phyloP scores from a whole-genome alignment of 163 green algal genomes.

The Chloromonas sp. region DNA sequence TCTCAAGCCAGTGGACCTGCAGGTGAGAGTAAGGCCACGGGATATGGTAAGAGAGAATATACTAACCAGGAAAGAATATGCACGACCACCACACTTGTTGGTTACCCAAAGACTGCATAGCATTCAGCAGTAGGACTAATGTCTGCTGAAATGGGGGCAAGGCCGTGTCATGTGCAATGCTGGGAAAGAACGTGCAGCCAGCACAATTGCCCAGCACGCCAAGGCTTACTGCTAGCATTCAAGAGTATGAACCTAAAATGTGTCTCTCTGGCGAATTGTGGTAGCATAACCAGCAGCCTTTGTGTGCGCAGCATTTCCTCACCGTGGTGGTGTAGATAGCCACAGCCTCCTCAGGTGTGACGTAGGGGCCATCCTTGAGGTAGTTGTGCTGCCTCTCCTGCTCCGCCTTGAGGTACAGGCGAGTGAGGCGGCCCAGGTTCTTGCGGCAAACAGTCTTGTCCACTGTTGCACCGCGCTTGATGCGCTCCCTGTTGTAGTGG shows the following conservation, averaged over 20 bases:
- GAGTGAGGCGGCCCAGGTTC: constrained; percentile 97
- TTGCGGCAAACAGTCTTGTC: constrained; percentile 99
- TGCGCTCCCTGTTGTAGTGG: constrained; percentile 99
- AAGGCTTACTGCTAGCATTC: no score
- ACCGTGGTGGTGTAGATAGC: constrained; percentile 98
- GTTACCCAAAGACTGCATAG: no score
- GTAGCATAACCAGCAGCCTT: no score
- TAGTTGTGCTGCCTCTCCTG: constrained; percentile 98
- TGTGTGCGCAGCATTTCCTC: background rate
- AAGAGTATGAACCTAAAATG: no score
- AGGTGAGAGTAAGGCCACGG: background rate
- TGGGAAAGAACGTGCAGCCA: no score
- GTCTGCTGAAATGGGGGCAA: no score
- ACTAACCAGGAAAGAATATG: no score
- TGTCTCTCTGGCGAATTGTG: no score
- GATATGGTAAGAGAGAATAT: background rate
- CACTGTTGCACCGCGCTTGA: constrained; percentile 94
- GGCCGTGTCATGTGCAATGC: no score
- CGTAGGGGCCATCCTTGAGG: constrained; percentile 74
- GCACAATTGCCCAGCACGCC: no score
- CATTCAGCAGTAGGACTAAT: no score
- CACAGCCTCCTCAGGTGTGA: constrained; percentile 93
- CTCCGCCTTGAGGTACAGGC: constrained; percentile 98
- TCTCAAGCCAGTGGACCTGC: constrained; percentile 98
- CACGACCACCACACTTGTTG: no score